Conservation (phyloP, 257 asterid genomes). For the Solanum lycopersicoides region DNA sequence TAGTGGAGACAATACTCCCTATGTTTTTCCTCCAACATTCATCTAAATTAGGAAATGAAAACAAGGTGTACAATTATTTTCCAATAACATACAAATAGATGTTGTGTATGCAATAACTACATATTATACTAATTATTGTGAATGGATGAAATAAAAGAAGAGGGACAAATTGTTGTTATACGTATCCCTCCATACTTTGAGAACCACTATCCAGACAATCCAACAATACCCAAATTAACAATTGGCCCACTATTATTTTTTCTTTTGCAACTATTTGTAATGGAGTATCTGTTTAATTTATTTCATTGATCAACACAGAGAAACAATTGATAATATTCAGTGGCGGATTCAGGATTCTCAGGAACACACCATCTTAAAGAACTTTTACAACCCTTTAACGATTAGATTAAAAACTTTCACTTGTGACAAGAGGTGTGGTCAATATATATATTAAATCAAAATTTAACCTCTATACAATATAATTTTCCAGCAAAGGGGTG, state of each 20-base stretch:
- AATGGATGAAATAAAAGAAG: not conserved
- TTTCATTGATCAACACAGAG: conserved; percentile 7
- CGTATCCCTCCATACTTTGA: not conserved
- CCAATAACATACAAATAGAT: not conserved
- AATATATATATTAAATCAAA: too few species aligned
- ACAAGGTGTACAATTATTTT: not conserved
- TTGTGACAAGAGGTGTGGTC: too few species aligned
- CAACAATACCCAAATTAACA: conserved; percentile 3
- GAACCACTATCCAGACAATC: conserved; percentile 17
- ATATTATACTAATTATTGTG: not conserved
- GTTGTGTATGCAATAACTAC: not conserved
- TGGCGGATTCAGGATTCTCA: too few species aligned
- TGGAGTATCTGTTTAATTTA: conserved; percentile 12
- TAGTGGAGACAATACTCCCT: conserved; percentile 11
- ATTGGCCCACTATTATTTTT: conserved; percentile 29
- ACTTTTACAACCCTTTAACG: too few species aligned
- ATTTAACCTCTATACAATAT: too few species aligned
- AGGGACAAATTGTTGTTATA: not conserved
- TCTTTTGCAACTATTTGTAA: conserved; percentile 15
- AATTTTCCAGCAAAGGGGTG: too few species aligned
- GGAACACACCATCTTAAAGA: too few species aligned
- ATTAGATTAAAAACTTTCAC: too few species aligned
- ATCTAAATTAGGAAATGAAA: not conserved
- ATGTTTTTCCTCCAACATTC: not conserved
- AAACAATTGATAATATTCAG: not conserved